Conservation (phyloP, 371 early-diverging fungal genomes). For the Saksenaea vasiformis region DNA sequence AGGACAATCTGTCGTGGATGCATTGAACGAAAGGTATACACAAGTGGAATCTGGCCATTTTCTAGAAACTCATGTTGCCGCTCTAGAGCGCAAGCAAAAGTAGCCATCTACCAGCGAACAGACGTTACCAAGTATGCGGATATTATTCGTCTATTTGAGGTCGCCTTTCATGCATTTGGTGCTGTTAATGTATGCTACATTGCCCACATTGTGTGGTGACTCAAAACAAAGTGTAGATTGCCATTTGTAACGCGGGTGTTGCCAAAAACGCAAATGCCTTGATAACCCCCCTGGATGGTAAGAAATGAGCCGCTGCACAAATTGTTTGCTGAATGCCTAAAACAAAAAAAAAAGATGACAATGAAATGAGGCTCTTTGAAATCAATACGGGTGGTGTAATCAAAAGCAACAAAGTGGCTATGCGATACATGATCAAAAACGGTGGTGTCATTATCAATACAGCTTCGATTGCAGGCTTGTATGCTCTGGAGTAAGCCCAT, state of each 20-base stretch:
- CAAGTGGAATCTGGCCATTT: no score
- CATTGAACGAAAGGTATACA: conserved; percentile 41
- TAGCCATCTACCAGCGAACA: conserved; percentile 47
- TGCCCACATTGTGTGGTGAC: background rate
- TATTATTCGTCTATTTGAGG: conserved; percentile 39
- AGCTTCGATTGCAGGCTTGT: conserved; percentile 23
- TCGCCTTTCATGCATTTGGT: conserved; percentile 56
- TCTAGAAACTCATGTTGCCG: no score
- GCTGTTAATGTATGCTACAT: conserved; percentile 55
- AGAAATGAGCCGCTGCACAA: conserved; percentile 20
- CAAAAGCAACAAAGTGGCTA: conserved; percentile 26
- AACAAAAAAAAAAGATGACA: no score
- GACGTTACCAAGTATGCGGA: conserved; percentile 58
- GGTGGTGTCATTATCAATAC: conserved; percentile 38
- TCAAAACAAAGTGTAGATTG: conserved; percentile 11
- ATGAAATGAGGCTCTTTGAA: conserved; percentile 42
- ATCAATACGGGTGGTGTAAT: conserved; percentile 66
- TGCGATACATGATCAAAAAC: conserved; percentile 12
- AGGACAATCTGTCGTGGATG: conserved; percentile 29
- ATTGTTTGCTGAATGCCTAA: no score
- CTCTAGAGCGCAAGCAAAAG: conserved; percentile 14
- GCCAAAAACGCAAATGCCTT: conserved; percentile 29
- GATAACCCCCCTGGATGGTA: conserved; percentile 27
- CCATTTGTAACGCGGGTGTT: conserved; percentile 28
- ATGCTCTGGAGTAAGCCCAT: background rate